Percentiles rank a stretch among this genome's conserved stretches.
phyloP scores from a whole-genome alignment of 176 grass and related monocot species.

The Rhynchospora breviuscula region DNA sequence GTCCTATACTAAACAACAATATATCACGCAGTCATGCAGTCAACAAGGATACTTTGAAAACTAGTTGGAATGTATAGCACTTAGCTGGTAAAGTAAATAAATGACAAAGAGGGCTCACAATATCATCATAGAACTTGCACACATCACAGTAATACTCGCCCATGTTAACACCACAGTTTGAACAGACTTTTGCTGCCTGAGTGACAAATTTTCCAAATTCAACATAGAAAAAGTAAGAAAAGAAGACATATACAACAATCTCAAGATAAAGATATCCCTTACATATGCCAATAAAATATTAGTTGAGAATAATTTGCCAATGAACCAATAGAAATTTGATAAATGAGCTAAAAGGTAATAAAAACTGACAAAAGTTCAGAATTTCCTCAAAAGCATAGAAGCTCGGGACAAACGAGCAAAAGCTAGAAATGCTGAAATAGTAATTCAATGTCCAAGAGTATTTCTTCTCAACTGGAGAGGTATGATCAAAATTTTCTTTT shows the following conservation, averaged over 20 bases:
- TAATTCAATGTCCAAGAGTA: neutral
- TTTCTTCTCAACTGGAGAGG: neutral
- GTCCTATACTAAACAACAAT: no score
- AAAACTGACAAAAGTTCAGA: neutral
- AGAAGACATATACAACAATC: neutral
- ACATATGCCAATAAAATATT: neutral
- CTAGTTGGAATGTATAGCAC: neutral
- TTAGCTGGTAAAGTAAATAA: constrained; percentile 15
- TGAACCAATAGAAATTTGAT: neutral
- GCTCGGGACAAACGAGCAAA: neutral
- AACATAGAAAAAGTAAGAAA: constrained; percentile 9
- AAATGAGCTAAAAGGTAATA: neutral
- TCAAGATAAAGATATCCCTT: neutral
- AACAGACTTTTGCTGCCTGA: constrained; percentile 79
- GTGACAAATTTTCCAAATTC: constrained; percentile 19
- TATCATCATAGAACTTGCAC: constrained; percentile 99
- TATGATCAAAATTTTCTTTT: neutral
- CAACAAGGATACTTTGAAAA: neutral
- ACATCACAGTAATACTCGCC: constrained; percentile 84
- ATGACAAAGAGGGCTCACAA: constrained; percentile 41
- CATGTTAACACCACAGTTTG: constrained; percentile 91
- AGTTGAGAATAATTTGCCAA: neutral
- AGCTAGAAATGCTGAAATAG: neutral
- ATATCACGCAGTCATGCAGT: neutral
- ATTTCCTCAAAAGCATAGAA: neutral